A percentile compares a stretch with the other conserved stretches of the same genome.
Evolutionary conservation across 345 rosid genomes (phyloP).

Genomic region (Syzygium aromaticum): DNA sequence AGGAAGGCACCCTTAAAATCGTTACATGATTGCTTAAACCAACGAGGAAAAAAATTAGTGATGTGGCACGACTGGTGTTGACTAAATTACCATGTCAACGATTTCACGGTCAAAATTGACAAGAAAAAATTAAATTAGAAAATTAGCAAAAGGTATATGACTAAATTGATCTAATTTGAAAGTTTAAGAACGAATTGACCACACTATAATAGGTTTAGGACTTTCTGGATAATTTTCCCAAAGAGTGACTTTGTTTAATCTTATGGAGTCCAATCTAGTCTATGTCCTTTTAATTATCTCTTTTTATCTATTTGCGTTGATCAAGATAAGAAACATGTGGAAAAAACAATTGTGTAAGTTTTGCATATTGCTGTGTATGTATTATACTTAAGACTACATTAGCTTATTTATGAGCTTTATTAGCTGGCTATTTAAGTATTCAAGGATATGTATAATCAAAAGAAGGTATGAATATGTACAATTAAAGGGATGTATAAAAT

Average conservation of each 20-base stretch:
- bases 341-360: no score
- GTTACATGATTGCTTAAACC: accelerated
- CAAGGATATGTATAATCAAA: not conserved
- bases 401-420: no score
- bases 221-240: accelerated
- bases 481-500: not conserved
- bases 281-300: not conserved
- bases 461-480: not conserved
- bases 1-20: not conserved
- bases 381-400: not conserved
- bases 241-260: not conserved
- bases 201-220: not conserved
- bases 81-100: accelerated
- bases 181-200: accelerated
- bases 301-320: no score
- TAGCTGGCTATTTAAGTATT: not conserved
- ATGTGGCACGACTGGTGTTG: accelerated
- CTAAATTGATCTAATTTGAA: accelerated
- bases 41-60: no score
- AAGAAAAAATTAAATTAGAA: accelerated
- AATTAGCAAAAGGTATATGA: accelerated
- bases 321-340: not conserved
- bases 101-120: not conserved
- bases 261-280: not conserved
- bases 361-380: not conserved